Evolutionary conservation across 2,329 filamentous ascomycete genomes (phyloP).

Genomic region (Rugonectria rugulosa): DNA sequence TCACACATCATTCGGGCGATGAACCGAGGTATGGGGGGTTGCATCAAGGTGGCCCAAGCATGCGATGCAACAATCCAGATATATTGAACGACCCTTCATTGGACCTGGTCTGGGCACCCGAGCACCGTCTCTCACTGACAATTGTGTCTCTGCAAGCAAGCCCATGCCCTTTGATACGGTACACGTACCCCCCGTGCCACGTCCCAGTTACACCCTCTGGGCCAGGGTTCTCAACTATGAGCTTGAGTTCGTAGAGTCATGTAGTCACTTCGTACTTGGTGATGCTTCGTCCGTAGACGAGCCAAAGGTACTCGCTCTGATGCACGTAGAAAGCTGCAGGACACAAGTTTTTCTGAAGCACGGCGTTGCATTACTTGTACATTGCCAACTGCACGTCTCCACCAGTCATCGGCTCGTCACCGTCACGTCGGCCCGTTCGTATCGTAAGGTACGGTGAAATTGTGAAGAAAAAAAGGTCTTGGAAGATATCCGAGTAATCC

Average conservation of each 20-base stretch:
- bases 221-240: not conserved
- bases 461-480: not conserved
- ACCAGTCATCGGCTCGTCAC: not conserved
- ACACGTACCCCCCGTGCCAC: not conserved
- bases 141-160: not conserved
- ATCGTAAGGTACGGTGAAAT: slow-evolving; percentile 3
- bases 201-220: not conserved
- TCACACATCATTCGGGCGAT: not conserved
- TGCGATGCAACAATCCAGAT: slow-evolving; percentile 3
- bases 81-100: not conserved
- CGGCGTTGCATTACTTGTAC: too few species aligned
- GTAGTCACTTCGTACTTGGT: too few species aligned
- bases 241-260: too few species aligned
- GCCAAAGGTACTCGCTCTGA: too few species aligned
- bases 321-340: not conserved
- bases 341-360: slow-evolving; percentile 1
- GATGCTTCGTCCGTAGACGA: too few species aligned
- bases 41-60: slow-evolving; percentile 11
- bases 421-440: not conserved
- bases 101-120: slow-evolving; percentile 4
- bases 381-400: not conserved
- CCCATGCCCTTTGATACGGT: not conserved
- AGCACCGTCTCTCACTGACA: not conserved
- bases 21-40: slow-evolving; percentile 1
- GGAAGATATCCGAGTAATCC: not conserved